Base-by-base conservation (phyloP, 768 basidiomycete species). In the Artomyces pyxidatus region DNA sequence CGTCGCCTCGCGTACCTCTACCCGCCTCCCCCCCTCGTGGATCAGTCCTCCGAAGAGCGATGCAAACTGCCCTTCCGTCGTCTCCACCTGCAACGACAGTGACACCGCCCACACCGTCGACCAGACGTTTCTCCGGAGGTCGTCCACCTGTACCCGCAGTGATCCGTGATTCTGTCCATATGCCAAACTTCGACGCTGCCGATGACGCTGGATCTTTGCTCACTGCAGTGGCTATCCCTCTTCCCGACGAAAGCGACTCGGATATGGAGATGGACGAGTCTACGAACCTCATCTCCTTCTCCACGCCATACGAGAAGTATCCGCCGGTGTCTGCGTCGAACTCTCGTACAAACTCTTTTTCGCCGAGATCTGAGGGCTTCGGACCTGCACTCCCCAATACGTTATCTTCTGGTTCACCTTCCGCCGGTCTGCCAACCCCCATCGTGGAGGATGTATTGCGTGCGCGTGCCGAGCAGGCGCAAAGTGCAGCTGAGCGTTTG, bases 401-500 rank as follows among this genome's bases (percentile, higher is more conserved):
- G 2, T 63, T 83, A 32, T 85, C 83, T 3, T 75, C 77, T 0
- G 77, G 55, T 37, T 61, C 65, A 17, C 64, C 64, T 55, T 67
- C 45, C 53, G 62, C 48, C 68, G 75, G 54, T 70, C 72, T 55
- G 63, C 74, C 56, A 44, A 70, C 68, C 40, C 71, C 80, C 11
- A 76, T 77, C 17, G 70, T 93, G 4, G 92, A 94, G 59, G 93
- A 95, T 61, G 90, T 84, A 26, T 65, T 95, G 57, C 77, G 83
- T 38, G 88, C 88, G 2, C 79, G 88, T 45, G 93, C 94, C 1
- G 88, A 88, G 57, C 94, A 96, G 62, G 94, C 94, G 0, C 89
- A 93, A 62, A 92, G 89, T 61, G 88, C 92, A 7, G 94, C 94
- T 0, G 85, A 90, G 62, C 77, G 89, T 42, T 67, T 97, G 23